Base-by-base conservation (phyloP, 306 rosid genomes). In the Lathyrus sativus region DNA sequence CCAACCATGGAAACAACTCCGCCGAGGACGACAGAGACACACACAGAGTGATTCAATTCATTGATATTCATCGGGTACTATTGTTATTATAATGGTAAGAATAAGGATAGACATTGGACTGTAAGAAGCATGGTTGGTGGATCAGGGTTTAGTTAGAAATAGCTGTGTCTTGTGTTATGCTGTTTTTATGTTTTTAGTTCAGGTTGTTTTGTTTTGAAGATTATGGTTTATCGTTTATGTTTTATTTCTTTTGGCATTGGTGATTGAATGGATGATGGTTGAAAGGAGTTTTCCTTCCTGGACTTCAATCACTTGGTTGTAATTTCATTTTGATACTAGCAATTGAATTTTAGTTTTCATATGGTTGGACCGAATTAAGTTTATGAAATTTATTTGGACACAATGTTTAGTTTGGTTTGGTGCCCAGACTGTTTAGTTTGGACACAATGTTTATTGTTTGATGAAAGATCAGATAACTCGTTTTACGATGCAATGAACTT, bases 261-360 rank as follows among this genome's bases (percentile, higher is more conserved):
- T 54, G 82, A 78, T 78, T 69, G 82, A 70, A 37, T 22, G 70
- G 58, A 75, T 81, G 81, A 61, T 70, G 44, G 81, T 62, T 41
- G 67, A 53, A 5, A 56, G 64, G 67, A 59, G 42, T 50, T 11
- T 56, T 37, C 71, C 75, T 71, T 75, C 70, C 80, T 29, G 70
- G 85, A 84, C 81, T 70, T 84, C 75, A 71, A 77, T 78, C 77
- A 48, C 56, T 70, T 81, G 43, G 29, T 31, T 59, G 15, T 17
- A 4, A 43, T 55, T 35, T 74, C 63, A 29, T 44, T 44, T 46
- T 59, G 22, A 9, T 37, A 17, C n/a, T n/a, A n/a, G n/a, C 45
- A 56, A 58, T 58, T 75, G 22, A 72, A 60, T 19, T 31, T 48
- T 62, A 9, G 22, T 59, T 51, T 56, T 11, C 10, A 4, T 60